A percentile compares a stretch with the other conserved stretches of the same genome.
These are phyloP conservation scores for Lactuca saligna DNA, from an alignment of 129 eudicot genomes.

Conservation along the genomic window DNA sequence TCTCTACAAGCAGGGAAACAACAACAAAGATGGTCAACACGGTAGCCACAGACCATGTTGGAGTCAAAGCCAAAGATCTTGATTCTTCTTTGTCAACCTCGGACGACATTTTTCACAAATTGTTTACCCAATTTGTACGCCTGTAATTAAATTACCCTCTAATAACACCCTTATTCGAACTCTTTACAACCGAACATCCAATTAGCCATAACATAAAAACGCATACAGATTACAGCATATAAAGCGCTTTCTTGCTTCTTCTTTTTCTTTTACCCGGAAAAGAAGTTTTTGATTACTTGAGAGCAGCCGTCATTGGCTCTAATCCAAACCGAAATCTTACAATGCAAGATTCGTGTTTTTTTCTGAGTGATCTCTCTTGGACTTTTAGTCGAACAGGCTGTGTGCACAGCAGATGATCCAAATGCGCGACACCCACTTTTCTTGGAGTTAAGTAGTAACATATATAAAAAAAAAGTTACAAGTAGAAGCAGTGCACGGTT, in stretches of 20 bases:
- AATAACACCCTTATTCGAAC: not conserved
- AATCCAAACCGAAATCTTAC: constrained; percentile 20
- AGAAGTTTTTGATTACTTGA: constrained; percentile 10
- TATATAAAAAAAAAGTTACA: not conserved
- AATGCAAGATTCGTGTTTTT: constrained; percentile 14
- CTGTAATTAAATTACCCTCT: not conserved
- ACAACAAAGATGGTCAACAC: constrained; percentile 92
- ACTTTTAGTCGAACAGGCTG: constrained; percentile 28
- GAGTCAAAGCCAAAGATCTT: constrained; percentile 93
- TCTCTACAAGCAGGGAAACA: constrained; percentile 95
- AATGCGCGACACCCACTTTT: constrained; percentile 16
- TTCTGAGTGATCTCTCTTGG: constrained; percentile 17
- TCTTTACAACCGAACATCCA: not conserved
- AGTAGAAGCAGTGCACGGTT: not conserved
- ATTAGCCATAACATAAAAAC: not conserved
- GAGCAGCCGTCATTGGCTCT: constrained; percentile 2
- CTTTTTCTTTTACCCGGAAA: constrained; percentile 5
- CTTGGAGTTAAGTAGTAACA: constrained; percentile 6
- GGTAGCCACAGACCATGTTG: constrained; percentile 99
- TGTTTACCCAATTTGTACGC: constrained; percentile 12
- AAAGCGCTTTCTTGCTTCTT: constrained; percentile 10
- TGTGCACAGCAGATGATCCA: constrained; percentile 6
- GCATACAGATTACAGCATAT: constrained; percentile 17
- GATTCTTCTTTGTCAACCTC: constrained; percentile 54
- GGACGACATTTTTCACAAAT: constrained; percentile 32